These are phyloP conservation scores for Coniosporium apollinis DNA, from an alignment of 495 filamentous ascomycete species.

Conservation along the genomic window DNA sequence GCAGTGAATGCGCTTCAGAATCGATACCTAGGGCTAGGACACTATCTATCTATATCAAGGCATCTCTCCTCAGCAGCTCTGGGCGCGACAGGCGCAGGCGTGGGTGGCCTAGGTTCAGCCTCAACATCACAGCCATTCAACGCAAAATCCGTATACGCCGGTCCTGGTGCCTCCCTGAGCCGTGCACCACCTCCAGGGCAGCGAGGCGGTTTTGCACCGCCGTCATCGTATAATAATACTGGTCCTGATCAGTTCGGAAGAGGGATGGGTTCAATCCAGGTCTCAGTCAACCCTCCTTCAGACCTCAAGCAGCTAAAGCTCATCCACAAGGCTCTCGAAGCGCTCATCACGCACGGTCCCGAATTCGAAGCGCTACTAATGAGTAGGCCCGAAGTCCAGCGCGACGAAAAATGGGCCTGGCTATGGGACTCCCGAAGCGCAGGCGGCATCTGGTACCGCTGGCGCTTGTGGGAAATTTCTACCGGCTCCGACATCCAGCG, in stretches of 20 bases:
- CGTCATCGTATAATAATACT: constrained; percentile 41
- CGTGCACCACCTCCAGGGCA: constrained; percentile 43
- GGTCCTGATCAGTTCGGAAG: constrained; percentile 18
- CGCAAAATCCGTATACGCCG: constrained; percentile 48
- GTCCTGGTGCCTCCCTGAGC: constrained; percentile 25
- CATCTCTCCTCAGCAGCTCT: constrained; percentile 74
- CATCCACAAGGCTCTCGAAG: constrained; percentile 79
- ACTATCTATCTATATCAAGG: constrained; percentile 62
- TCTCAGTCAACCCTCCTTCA: constrained; percentile 57
- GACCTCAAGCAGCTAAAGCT: constrained; percentile 66
- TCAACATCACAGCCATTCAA: constrained; percentile 56
- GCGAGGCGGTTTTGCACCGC: constrained; percentile 68
- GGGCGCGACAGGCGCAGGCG: constrained; percentile 33
- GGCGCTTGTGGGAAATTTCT: constrained; percentile 73
- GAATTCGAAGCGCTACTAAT: constrained; percentile 91
- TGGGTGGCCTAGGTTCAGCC: constrained; percentile 27
- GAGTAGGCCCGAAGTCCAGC: constrained; percentile 61
- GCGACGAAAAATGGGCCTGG: constrained; percentile 83
- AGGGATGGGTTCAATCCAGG: constrained; percentile 38
- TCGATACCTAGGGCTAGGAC: constrained; percentile 73
- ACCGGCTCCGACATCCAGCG: constrained; percentile 30
- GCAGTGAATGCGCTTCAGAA: constrained; percentile 66
- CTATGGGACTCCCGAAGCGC: constrained; percentile 74
- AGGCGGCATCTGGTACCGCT: constrained; percentile 79
- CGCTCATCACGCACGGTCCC: constrained; percentile 57